These are phyloP conservation scores for Protomyces pachydermus DNA, from an alignment of 1,139 yeast genomes.

Conservation along the genomic window DNA sequence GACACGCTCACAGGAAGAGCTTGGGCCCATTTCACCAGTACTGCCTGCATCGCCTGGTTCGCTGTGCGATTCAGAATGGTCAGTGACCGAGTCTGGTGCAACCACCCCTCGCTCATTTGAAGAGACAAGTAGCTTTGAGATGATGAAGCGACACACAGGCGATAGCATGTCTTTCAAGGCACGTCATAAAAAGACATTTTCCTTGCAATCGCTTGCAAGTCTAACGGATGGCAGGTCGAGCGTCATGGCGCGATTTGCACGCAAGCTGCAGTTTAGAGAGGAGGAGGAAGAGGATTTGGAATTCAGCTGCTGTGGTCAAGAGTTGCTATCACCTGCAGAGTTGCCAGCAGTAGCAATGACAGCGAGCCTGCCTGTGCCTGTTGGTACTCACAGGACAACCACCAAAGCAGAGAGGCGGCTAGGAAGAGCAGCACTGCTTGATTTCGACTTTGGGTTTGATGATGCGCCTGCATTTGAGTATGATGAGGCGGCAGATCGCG, in stretches of 20 bases:
- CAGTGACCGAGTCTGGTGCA: background rate
- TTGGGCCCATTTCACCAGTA: background rate
- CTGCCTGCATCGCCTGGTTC: background rate
- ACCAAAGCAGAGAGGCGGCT: background rate
- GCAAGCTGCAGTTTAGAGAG: background rate
- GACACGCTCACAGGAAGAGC: background rate
- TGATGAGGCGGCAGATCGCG: slow-evolving; percentile 55
- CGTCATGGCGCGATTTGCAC: background rate
- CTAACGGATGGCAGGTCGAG: background rate
- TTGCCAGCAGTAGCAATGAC: background rate
- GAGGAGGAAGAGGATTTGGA: background rate
- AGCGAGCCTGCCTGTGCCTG: background rate
- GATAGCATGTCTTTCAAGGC: background rate
- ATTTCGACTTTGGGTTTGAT: slow-evolving; percentile 61
- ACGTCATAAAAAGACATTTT: background rate
- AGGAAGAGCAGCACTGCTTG: slow-evolving; percentile 46
- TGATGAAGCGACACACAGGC: background rate
- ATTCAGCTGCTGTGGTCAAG: background rate
- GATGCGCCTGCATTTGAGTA: slow-evolving; percentile 44
- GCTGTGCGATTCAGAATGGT: background rate
- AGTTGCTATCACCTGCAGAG: background rate
- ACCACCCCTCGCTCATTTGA: background rate
- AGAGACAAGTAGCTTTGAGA: background rate
- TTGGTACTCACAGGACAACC: background rate
- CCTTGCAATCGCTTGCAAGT: background rate